phyloP scores from a whole-genome alignment of 1,139 yeast species.

The Pneumocystis murina region DNA sequence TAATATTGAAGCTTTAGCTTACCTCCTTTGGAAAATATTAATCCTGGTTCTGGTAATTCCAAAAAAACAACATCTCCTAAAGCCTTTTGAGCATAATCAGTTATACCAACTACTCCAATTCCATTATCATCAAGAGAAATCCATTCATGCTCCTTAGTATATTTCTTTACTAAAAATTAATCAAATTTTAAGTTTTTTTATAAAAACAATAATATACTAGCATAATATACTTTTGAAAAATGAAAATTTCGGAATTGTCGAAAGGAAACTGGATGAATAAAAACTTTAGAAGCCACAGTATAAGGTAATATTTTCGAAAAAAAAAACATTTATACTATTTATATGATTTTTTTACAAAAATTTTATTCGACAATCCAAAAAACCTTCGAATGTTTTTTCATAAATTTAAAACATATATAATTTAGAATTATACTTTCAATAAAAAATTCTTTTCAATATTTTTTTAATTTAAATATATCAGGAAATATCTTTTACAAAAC shows the following conservation, averaged over 20 bases:
- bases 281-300: not conserved
- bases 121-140: constrained; percentile 73
- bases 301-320: not conserved
- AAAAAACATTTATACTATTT: not conserved
- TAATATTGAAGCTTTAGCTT: not conserved
- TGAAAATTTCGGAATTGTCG: not conserved
- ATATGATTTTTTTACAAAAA: not conserved
- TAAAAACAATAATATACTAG: constrained; percentile 59
- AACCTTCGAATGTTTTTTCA: not conserved
- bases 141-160: constrained; percentile 86
- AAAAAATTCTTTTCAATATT: not conserved
- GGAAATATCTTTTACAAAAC: constrained; percentile 44
- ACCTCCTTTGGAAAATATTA: constrained; percentile 43
- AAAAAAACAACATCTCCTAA: constrained; percentile 92
- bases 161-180: constrained; percentile 3
- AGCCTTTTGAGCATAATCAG: constrained; percentile 93
- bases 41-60: constrained; percentile 73
- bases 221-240: constrained; percentile 11
- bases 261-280: not conserved
- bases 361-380: not conserved
- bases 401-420: not conserved
- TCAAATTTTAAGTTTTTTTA: not conserved
- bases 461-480: not conserved
- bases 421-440: not conserved
- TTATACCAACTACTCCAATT: constrained; percentile 52